Evolutionary conservation across 768 basidiomycete species (phyloP).

Genomic region (Pleurotus eryngii): DNA sequence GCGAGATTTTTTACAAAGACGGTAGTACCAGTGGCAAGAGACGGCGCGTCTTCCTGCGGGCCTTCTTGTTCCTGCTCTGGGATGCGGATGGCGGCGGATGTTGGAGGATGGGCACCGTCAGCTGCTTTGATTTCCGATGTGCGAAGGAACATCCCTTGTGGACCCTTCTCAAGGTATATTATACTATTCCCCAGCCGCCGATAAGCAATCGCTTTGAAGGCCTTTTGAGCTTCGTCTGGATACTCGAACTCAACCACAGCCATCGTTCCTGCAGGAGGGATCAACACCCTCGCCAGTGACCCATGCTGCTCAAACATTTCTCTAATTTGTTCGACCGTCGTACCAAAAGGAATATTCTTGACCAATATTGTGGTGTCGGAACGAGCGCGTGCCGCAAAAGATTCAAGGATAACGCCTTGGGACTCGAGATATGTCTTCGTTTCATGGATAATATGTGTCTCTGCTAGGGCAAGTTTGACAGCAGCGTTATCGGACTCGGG

Average conservation of each 20-base stretch:
- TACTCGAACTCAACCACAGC: slow-evolving; percentile 87
- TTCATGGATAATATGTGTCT: slow-evolving; percentile 94
- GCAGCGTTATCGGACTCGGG: slow-evolving; percentile 77
- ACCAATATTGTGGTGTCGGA: slow-evolving; percentile 87
- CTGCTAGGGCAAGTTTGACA: slow-evolving; percentile 93
- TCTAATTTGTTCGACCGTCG: slow-evolving; percentile 68
- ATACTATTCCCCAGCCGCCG: slow-evolving; percentile 85
- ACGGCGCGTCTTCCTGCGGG: slow-evolving; percentile 36
- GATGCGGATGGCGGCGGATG: slow-evolving; percentile 28
- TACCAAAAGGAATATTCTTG: slow-evolving; percentile 96
- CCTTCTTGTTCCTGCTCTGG: slow-evolving; percentile 36
- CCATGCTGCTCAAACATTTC: slow-evolving; percentile 81
- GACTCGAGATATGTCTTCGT: slow-evolving; percentile 88
- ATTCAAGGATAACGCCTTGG: slow-evolving; percentile 62
- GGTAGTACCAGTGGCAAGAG: slow-evolving; percentile 68
- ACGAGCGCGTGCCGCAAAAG: slow-evolving; percentile 49
- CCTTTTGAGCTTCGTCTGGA: slow-evolving; percentile 64
- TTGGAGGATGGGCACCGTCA: not conserved
- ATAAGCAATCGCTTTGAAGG: slow-evolving; percentile 83
- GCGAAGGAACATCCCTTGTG: slow-evolving; percentile 73
- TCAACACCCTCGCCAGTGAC: slow-evolving; percentile 61
- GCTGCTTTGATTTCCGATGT: slow-evolving; percentile 9
- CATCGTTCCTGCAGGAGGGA: slow-evolving; percentile 92
- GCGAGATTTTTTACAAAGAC: slow-evolving; percentile 93
- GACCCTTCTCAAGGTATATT: slow-evolving; percentile 91